These are phyloP conservation scores for Trichoderma brevicompactum DNA, from an alignment of 2,329 filamentous ascomycete species.

Conservation along the genomic window DNA sequence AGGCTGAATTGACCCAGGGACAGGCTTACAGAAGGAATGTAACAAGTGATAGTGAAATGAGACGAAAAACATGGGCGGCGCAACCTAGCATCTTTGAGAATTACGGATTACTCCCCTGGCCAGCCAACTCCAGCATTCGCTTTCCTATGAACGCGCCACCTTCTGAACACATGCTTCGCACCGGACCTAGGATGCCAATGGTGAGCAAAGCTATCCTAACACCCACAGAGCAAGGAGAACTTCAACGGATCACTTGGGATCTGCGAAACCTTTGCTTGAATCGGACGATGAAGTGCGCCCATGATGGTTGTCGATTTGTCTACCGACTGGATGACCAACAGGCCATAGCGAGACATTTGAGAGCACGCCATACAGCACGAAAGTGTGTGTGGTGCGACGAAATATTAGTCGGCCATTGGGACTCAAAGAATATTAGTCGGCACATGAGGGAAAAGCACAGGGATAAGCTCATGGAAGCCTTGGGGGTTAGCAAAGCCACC, in stretches of 20 bases:
- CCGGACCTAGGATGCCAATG: constrained; percentile 42
- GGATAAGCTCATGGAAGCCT: constrained; percentile 31
- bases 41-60: not conserved
- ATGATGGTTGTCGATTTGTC: constrained; percentile 42
- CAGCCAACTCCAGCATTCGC: constrained; percentile 15
- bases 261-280: constrained; percentile 28
- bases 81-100: constrained; percentile 34
- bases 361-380: constrained; percentile 40
- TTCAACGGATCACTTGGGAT: constrained; percentile 7
- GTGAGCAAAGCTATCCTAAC: constrained; percentile 45
- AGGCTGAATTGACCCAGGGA: not conserved
- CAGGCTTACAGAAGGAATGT: not conserved
- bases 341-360: constrained; percentile 44
- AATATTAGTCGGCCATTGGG: constrained; percentile 40
- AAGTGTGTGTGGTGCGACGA: constrained; percentile 46
- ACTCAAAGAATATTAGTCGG: constrained; percentile 31
- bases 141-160: constrained; percentile 35
- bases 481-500: constrained; percentile 23
- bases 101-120: constrained; percentile 24
- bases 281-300: constrained; percentile 46
- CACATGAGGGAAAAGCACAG: constrained; percentile 42
- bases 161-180: constrained; percentile 45
- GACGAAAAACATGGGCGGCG: constrained; percentile 34
- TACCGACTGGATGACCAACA: constrained; percentile 40
- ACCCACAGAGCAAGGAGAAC: constrained; percentile 35